Percentiles rank a stretch among this genome's conserved stretches.
Evolutionary conservation across 768 basidiomycete species (phyloP).

Genomic region (Phylloporus sp.): DNA sequence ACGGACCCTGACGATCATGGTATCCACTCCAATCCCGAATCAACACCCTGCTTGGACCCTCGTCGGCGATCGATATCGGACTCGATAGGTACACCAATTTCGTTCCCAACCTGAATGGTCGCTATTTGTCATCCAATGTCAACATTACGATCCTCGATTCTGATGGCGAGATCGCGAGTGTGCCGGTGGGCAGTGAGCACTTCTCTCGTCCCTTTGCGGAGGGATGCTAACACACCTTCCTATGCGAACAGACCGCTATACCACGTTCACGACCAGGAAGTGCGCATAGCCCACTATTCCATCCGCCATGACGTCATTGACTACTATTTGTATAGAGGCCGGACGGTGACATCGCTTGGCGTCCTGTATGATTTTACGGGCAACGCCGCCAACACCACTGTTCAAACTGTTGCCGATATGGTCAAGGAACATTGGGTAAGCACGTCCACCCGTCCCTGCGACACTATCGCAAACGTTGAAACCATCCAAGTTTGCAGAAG

Average conservation of each 20-base stretch:
- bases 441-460: not conserved
- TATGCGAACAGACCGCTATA: slow-evolving; percentile 47
- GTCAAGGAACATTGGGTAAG: slow-evolving; percentile 74
- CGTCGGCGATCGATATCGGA: not conserved
- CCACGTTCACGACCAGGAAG: slow-evolving; percentile 72
- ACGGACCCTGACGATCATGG: slow-evolving; percentile 8
- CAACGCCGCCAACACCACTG: slow-evolving; percentile 65
- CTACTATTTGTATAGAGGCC: slow-evolving; percentile 39
- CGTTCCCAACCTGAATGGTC: slow-evolving; percentile 57
- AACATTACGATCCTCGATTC: slow-evolving; percentile 67
- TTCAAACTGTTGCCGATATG: slow-evolving; percentile 70
- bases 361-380: slow-evolving; percentile 74
- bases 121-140: slow-evolving; percentile 80
- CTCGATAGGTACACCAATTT: slow-evolving; percentile 56
- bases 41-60: not conserved
- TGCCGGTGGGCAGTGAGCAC: slow-evolving; percentile 42
- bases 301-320: not conserved
- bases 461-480: not conserved
- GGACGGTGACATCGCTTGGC: slow-evolving; percentile 73
- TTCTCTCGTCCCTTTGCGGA: not conserved
- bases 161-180: slow-evolving; percentile 31
- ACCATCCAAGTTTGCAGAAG: slow-evolving; percentile 58
- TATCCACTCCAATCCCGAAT: not conserved
- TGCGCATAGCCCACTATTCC: slow-evolving; percentile 29
- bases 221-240: slow-evolving; percentile 34